Evolutionary conservation across 2,329 filamentous ascomycete species (phyloP).

Genomic region (Emmonsiellopsis sp.): DNA sequence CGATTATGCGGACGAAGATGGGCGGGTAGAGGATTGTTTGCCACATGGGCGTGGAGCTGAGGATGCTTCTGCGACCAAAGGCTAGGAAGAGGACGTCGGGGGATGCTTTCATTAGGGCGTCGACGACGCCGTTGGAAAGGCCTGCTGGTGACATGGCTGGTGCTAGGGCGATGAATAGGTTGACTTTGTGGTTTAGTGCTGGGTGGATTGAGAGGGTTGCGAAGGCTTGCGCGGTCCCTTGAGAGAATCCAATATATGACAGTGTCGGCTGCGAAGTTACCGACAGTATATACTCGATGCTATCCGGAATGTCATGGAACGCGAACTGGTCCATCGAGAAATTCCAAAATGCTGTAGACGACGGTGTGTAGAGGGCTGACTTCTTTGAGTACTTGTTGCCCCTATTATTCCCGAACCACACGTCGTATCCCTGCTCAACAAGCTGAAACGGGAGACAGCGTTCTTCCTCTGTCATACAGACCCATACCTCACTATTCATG

Average conservation of each 20-base stretch:
- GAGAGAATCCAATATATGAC: conserved; percentile 94
- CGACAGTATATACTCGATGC: conserved; percentile 80
- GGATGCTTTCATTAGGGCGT: conserved; percentile 86
- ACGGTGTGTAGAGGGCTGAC: conserved; percentile 65
- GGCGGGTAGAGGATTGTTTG: conserved; percentile 91
- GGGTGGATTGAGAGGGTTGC: conserved; percentile 88
- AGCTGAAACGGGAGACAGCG: conserved; percentile 81
- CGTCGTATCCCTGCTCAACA: conserved; percentile 86
- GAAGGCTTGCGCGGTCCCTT: conserved; percentile 94
- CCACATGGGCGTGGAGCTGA: conserved; percentile 94
- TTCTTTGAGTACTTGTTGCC: conserved; percentile 99
- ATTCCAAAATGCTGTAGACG: conserved; percentile 77
- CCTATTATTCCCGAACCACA: conserved; percentile 95
- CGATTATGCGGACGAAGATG: conserved; percentile 81
- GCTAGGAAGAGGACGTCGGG: conserved; percentile 86
- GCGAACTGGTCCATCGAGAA: conserved; percentile 99
- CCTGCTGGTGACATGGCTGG: conserved; percentile 95
- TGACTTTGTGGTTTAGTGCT: conserved; percentile 80
- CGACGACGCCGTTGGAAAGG: conserved; percentile 79
- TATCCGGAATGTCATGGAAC: conserved; percentile 93
- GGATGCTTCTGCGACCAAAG: conserved; percentile 82
- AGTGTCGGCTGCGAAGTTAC: conserved; percentile 74
- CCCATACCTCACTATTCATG: conserved; percentile 99
- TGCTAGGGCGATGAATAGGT: conserved; percentile 91
- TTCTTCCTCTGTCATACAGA: conserved; percentile 78